Conservation (phyloP, 1,284 basidiomycete genomes). For the Paramarasmius palmivorus region DNA sequence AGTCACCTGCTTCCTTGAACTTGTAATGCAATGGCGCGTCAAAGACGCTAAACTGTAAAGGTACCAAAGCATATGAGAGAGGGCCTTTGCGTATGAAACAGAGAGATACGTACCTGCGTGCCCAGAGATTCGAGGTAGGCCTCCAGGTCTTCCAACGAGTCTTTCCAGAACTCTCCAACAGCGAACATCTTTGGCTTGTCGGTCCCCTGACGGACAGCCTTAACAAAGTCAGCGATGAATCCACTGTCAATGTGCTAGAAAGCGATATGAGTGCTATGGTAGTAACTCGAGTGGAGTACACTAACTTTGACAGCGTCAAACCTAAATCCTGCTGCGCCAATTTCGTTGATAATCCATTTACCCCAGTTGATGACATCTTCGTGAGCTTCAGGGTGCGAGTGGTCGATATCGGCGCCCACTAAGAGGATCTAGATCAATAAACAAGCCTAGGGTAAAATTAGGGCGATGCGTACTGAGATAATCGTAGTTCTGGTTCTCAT, state of each 20-base stretch:
- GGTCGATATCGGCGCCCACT: slow-evolving; percentile 42
- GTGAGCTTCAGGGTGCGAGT: slow-evolving; percentile 48
- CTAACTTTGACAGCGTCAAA: slow-evolving; percentile 47
- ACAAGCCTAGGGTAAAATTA: background rate
- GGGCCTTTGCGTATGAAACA: background rate
- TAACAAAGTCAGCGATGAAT: slow-evolving; percentile 54
- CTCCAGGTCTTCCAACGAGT: slow-evolving; percentile 39
- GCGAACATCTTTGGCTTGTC: slow-evolving; percentile 43
- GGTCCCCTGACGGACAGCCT: slow-evolving; percentile 43
- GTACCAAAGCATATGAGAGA: background rate
- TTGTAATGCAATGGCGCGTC: slow-evolving; percentile 58
- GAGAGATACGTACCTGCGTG: slow-evolving; percentile 18
- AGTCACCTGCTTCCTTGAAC: slow-evolving; percentile 52
- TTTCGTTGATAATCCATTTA: slow-evolving; percentile 50
- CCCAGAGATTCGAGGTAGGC: slow-evolving; percentile 38
- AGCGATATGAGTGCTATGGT: background rate
- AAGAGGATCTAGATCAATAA: background rate
- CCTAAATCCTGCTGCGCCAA: slow-evolving; percentile 49
- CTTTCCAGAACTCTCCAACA: slow-evolving; percentile 55
- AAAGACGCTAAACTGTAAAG: slow-evolving; percentile 49
- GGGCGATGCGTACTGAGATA: slow-evolving; percentile 25
- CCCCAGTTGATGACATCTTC: slow-evolving; percentile 48
- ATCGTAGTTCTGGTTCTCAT: slow-evolving; percentile 44
- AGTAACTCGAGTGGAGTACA: background rate
- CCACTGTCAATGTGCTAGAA: slow-evolving; percentile 35